Conservation (phyloP, 140 eudicot species). For the Oenanthe javanica region DNA sequence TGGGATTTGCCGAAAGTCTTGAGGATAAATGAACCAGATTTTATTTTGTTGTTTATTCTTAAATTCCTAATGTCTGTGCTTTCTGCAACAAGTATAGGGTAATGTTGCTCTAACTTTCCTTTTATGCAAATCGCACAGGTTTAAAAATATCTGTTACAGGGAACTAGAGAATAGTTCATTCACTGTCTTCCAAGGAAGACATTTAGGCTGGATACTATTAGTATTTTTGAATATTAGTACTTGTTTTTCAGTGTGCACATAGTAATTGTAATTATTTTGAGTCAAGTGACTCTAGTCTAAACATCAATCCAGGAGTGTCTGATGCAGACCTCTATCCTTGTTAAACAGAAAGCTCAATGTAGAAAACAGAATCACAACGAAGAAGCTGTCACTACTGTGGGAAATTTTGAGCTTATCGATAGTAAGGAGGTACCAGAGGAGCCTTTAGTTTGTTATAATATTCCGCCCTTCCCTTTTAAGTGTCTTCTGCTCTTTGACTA, state of each 20-base stretch:
- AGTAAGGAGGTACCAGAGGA: slow-evolving; percentile 28
- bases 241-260: not conserved
- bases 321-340: slow-evolving; percentile 24
- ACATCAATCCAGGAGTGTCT: slow-evolving; percentile 17
- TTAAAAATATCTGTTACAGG: not conserved
- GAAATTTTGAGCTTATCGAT: slow-evolving; percentile 23
- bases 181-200: not conserved
- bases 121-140: not conserved
- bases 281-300: slow-evolving; percentile 5
- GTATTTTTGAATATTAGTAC: not conserved
- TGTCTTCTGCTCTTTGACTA: slow-evolving; percentile 1
- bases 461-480: not conserved
- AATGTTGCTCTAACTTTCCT: not conserved
- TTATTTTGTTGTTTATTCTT: not conserved
- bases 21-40: not conserved
- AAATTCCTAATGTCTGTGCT: not conserved
- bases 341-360: slow-evolving; percentile 20
- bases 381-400: slow-evolving; percentile 23
- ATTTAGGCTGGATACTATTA: not conserved
- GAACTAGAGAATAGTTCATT: not conserved
- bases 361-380: slow-evolving; percentile 17
- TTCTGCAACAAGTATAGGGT: not conserved
- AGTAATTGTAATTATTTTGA: not conserved
- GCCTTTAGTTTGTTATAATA: slow-evolving; percentile 5
- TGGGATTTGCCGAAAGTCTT: not conserved